These are phyloP conservation scores for Xanthoparmelia taractica DNA, from an alignment of 495 filamentous ascomycete species.

Conservation along the genomic window DNA sequence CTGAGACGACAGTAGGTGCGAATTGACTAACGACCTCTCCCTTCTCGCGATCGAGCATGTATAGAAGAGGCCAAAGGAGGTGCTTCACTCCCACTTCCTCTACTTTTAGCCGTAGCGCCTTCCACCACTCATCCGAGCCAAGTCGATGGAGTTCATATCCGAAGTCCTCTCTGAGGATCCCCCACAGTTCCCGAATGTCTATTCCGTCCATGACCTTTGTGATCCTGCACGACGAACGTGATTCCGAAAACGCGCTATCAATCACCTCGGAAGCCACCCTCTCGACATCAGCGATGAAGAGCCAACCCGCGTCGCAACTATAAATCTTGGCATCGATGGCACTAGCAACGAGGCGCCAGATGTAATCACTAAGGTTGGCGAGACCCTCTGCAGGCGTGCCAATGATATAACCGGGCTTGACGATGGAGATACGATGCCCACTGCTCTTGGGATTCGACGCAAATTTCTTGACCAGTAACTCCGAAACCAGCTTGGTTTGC, in stretches of 20 bases:
- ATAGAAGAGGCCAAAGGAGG: constrained; percentile 30
- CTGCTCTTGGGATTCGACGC: constrained; percentile 5
- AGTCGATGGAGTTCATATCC: constrained; percentile 23
- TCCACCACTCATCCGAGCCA: constrained; percentile 20
- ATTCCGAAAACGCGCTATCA: no score
- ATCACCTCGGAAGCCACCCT: constrained; percentile 22
- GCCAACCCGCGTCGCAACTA: no score
- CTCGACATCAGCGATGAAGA: constrained; percentile 27
- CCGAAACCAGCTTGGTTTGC: constrained; percentile 32
- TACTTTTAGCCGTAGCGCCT: constrained; percentile 20
- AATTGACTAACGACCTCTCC: constrained; percentile 23
- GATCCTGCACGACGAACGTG: no score
- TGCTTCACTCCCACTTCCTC: constrained; percentile 23
- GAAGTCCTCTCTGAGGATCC: constrained; percentile 22
- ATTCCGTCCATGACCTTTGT: constrained; percentile 27
- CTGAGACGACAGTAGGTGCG: constrained; percentile 17
- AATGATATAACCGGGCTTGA: constrained; percentile 30
- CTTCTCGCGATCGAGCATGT: constrained; percentile 28
- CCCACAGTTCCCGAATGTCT: constrained; percentile 26
- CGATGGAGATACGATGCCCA: constrained; percentile 15
- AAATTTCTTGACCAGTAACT: constrained; percentile 22
- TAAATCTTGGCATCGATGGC: constrained; percentile 17
- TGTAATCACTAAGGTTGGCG: constrained; percentile 25
- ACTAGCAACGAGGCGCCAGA: constrained; percentile 27
- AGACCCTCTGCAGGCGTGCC: constrained; percentile 25